Evolutionary conservation across 106 monocot species (phyloP).

Genomic region (Vanilla planifolia): DNA sequence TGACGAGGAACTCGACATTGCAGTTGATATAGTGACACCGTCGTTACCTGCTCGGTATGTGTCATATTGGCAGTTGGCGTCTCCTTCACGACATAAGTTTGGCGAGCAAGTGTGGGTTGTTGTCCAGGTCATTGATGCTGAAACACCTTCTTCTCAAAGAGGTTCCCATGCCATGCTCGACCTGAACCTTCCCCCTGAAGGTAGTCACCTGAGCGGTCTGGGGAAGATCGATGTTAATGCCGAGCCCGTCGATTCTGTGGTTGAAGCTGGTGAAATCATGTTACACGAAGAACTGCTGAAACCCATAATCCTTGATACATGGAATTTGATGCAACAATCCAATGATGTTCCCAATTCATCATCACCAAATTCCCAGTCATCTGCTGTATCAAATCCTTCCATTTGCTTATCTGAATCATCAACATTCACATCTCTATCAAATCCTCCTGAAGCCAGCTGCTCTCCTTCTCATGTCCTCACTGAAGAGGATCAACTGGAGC

Average conservation of each 20-base stretch:
- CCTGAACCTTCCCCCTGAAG: slow-evolving; percentile 43
- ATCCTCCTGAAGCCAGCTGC: neutral
- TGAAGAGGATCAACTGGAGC: slow-evolving; percentile 28
- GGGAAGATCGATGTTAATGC: slow-evolving; percentile 25
- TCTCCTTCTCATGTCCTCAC: neutral
- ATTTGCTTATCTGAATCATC: too few relatives aligned
- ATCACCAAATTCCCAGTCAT: neutral
- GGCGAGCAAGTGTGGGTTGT: slow-evolving; percentile 87
- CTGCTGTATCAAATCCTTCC: too few relatives aligned
- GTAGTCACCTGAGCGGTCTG: neutral
- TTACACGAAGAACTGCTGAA: slow-evolving; percentile 6
- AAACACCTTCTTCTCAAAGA: slow-evolving; percentile 7
- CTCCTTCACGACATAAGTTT: slow-evolving; percentile 68
- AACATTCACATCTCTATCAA: neutral
- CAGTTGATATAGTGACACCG: slow-evolving; percentile 73
- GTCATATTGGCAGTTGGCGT: slow-evolving; percentile 74
- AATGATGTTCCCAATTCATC: neutral
- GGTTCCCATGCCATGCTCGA: slow-evolving; percentile 11
- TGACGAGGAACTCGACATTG: slow-evolving; percentile 59
- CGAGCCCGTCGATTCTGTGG: slow-evolving; percentile 13
- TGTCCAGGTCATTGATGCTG: slow-evolving; percentile 56
- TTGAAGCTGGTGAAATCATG: neutral
- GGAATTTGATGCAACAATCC: neutral
- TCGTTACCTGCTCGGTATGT: slow-evolving; percentile 50
- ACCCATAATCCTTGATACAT: neutral